phyloP scores from a whole-genome alignment of 2,329 filamentous ascomycete species.

The Alternaria infectoria region DNA sequence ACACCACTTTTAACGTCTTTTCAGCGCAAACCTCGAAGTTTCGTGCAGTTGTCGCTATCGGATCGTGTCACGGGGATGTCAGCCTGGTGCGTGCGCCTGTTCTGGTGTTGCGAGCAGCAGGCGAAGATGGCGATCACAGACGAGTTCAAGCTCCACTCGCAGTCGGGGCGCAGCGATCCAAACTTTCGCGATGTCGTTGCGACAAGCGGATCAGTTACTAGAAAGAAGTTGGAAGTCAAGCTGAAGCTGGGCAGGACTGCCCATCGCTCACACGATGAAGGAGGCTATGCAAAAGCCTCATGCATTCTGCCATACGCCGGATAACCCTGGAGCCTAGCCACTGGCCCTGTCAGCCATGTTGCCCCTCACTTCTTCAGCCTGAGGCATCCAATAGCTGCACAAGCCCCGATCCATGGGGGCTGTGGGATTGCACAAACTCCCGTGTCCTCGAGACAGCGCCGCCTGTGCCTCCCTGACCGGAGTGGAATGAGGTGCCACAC shows the following conservation, averaged over 20 bases:
- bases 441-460: conserved; percentile 9
- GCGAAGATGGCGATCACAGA: conserved; percentile 21
- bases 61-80: conserved; percentile 20
- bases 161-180: conserved; percentile 31
- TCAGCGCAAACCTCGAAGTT: conserved; percentile 10
- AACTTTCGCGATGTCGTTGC: conserved; percentile 20
- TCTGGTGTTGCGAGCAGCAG: conserved; percentile 19
- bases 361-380: conserved; percentile 28
- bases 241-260: conserved; percentile 17
- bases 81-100: conserved; percentile 34
- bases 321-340: conserved; percentile 26
- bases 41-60: conserved; percentile 16
- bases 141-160: conserved; percentile 24
- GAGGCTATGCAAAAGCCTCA: conserved; percentile 36
- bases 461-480: conserved; percentile 30
- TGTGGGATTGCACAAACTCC: conserved; percentile 24
- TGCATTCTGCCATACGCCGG: conserved; percentile 7
- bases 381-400: conserved; percentile 26
- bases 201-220: conserved; percentile 26
- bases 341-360: conserved; percentile 23
- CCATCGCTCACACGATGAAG: conserved; percentile 9
- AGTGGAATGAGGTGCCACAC: conserved; percentile 13
- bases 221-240: conserved; percentile 26
- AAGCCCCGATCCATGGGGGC: conserved; percentile 23
- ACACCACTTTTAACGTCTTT: conserved; percentile 21